Evolutionary conservation across 2,329 filamentous ascomycete species (phyloP), one percentile per base, ranked within the genome.

Genomic region (Fusarium marasasianum): DNA sequence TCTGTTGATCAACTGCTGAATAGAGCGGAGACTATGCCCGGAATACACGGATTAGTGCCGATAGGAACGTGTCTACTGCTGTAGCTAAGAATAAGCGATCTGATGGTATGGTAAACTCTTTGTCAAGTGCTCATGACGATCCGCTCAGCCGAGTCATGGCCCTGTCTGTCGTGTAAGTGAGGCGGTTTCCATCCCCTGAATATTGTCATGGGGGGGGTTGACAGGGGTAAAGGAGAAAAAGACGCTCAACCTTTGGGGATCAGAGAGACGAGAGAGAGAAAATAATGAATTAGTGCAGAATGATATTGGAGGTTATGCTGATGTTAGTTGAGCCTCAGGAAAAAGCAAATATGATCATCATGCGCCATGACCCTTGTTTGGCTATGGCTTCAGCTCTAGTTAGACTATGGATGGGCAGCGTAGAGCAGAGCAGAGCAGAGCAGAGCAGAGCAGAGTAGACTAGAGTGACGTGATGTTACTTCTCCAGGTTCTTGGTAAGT

Each of bases 81-180:
- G 31, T 35, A 35, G 31, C 31, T 37, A 45, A 51, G 13, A 41
- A 29, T 29, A 55, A 55, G 68, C 54, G 65, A 65, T 50, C 54
- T 58, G 43, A 35, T 57, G 47, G 40, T 37, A 40, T 60, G 47
- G 43, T 45, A 31, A 60, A 24, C 40, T 53, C 33, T 40, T 45
- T 65, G 56, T 66, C 50, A 53, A 69, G 64, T 47, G 64, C 38
- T 69, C 17, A 38, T 50, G 29, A 50, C 47, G 58, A 35, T 66
- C 55, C 56, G 66, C 55, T 69, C 62, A 38, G 70, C 70, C 67
- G 71, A 74, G 71, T 69, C 71, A 74, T 74, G 71, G 63, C 53
- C 53, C 67, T 68, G 60, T 65, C 62, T 71, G 65, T 45, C 41
- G 63, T 63, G 53, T 53, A 71, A 63, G 62, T 73, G 71, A 73